Conservation (phyloP, 805 yeast genomes). For the Ogataea glucozyma region DNA sequence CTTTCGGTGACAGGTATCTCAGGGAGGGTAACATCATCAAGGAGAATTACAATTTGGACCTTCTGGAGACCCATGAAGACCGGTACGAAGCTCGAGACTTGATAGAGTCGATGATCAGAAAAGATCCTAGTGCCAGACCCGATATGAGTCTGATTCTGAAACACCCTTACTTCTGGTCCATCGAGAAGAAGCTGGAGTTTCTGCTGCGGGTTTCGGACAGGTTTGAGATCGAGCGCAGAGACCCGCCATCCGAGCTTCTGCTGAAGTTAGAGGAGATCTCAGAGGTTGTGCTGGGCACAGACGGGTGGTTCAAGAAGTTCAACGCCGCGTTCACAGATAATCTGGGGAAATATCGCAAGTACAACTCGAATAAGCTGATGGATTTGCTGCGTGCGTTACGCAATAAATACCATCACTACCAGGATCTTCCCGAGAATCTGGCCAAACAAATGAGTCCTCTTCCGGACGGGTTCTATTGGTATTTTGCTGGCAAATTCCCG, state of each 20-base stretch:
- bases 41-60: conserved; percentile 53
- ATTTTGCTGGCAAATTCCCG: conserved; percentile 78
- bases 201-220: conserved; percentile 86
- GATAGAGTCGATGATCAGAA: conserved; percentile 67
- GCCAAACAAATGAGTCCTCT: conserved; percentile 69
- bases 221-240: conserved; percentile 90
- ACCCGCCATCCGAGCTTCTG: conserved; percentile 56
- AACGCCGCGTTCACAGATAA: conserved; percentile 76
- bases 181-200: conserved; percentile 75
- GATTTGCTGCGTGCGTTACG: conserved; percentile 87
- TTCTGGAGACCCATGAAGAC: conserved; percentile 47
- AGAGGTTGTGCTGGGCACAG: conserved; percentile 56
- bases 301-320: conserved; percentile 78
- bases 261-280: conserved; percentile 68
- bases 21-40: conserved; percentile 87
- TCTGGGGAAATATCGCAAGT: conserved; percentile 88
- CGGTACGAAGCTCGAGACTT: conserved; percentile 70
- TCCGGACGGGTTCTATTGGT: conserved; percentile 81
- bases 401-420: conserved; percentile 92
- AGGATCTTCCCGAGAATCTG: conserved; percentile 76
- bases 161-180: conserved; percentile 90
- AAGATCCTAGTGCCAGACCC: conserved; percentile 71
- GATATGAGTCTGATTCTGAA: conserved; percentile 63
- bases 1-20: conserved; percentile 88
- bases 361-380: conserved; percentile 73